These are phyloP conservation scores for Pseudocercospora vitis DNA, from an alignment of 2,329 filamentous ascomycete species.

Conservation along the genomic window DNA sequence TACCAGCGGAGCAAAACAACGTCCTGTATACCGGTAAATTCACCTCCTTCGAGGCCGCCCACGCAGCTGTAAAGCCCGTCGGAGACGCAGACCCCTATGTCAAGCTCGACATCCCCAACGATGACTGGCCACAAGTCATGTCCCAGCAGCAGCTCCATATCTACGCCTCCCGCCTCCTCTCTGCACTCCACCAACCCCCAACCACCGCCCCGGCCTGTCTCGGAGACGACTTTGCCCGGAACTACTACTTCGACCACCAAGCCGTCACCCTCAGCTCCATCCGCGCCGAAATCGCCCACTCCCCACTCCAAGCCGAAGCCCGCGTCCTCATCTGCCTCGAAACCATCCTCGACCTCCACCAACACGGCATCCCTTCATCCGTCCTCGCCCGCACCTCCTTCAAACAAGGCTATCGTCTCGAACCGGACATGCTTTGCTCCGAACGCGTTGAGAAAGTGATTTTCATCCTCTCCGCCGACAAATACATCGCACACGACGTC, in stretches of 20 bases:
- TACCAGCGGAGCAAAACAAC: background rate
- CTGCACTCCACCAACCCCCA: constrained; percentile 5
- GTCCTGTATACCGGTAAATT: background rate
- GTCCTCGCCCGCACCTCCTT: constrained; percentile 5
- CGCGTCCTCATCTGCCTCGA: constrained; percentile 18
- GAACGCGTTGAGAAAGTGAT: constrained; percentile 16
- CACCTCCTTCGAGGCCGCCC: constrained; percentile 9
- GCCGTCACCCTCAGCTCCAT: constrained; percentile 8
- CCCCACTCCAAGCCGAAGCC: constrained; percentile 15
- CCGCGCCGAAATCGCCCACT: background rate
- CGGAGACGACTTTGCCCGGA: constrained; percentile 1
- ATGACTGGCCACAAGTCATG: constrained; percentile 13
- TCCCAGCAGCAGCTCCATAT: background rate
- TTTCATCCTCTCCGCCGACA: constrained; percentile 10
- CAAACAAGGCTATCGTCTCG: constrained; percentile 17
- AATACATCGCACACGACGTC: constrained; percentile 22
- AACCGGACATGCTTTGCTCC: constrained; percentile 13
- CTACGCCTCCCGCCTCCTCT: constrained; percentile 14
- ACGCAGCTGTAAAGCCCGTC: background rate
- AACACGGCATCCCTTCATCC: constrained; percentile 13
- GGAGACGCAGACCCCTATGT: background rate
- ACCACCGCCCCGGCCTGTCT: background rate
- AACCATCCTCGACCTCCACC: constrained; percentile 18
- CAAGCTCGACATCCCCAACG: constrained; percentile 1
- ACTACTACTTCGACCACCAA: constrained; percentile 21